Evolutionary conservation across 495 filamentous ascomycete species (phyloP), one percentile per base, ranked within the genome.

Genomic region (Aspergillus funiculosus): DNA sequence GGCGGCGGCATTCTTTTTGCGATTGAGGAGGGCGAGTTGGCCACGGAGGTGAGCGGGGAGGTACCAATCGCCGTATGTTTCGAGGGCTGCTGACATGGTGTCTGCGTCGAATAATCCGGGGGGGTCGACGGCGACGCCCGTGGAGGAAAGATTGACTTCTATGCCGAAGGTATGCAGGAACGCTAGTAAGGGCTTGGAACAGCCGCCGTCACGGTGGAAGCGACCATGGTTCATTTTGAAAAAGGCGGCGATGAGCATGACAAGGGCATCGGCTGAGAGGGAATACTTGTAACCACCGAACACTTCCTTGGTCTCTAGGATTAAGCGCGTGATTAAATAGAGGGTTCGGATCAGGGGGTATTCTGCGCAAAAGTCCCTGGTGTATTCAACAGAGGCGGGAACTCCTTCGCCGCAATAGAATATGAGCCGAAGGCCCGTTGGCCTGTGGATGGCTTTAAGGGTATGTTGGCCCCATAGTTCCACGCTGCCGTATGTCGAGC

Each of bases 201-300:
- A 44, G n/a, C 43, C 52, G 30, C 60, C 52, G 1, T 61, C 40
- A 1, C 53, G 43, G 0, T 46, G 42, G 28, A 67, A 66, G 1
- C 62, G 61, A 17, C 60, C 63, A 35, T 63, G 62, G 24, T 59
- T 66, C 41, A 61, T 51, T 48, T 72, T 74, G 8, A 81, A 51
- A 31, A 73, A 73, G 2, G 74, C 75, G 10, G 76, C 73, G n/a
- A 81, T 49, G 52, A 82, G 73, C 56, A 80, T 71, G 41, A 78
- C 58, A 10, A 83, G 57, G 4, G 66, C 58, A 50, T 79, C 75
- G 1, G 73, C 60, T 3, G 68, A 66, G 7, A 82, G 47, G 4
- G 75, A 73, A 11, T 68, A 64, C 4, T 57, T 39, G 40, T 58
- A 58, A 18, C 66, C 54, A 11, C 74, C 70, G 19, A 68, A 69